Evolutionary conservation across 805 yeast genomes (phyloP).

Genomic region (Lachancea fermentati): DNA sequence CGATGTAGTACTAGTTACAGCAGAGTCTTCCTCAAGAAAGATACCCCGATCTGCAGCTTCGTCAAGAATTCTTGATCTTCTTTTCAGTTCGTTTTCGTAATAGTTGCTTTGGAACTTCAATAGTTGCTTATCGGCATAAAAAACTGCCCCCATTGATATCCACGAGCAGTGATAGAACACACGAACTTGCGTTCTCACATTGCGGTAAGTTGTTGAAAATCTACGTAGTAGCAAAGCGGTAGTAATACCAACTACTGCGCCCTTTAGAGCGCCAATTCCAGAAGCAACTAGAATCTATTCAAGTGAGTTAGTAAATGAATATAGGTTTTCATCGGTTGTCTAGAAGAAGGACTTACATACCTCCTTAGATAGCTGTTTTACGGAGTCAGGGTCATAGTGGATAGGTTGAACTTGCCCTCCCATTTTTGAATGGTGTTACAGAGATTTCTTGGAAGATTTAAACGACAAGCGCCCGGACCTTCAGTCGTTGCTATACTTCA

Average conservation of each 20-base stretch:
- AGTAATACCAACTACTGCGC: conserved; percentile 35
- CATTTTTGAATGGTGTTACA: neutral
- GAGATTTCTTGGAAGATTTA: neutral
- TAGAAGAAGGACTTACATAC: conserved; percentile 16
- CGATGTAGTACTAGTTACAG: conserved; percentile 14
- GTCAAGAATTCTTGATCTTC: conserved; percentile 35
- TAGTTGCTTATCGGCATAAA: conserved; percentile 39
- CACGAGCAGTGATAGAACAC: conserved; percentile 39
- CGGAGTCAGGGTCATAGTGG: conserved; percentile 35
- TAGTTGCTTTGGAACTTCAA: conserved; percentile 33
- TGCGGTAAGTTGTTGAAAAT: conserved; percentile 33
- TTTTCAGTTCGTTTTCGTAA: conserved; percentile 30
- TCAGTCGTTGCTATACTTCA: neutral
- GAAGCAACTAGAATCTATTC: conserved; percentile 34
- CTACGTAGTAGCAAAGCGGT: conserved; percentile 32
- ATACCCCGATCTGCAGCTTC: conserved; percentile 44
- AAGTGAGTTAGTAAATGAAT: conserved; percentile 2
- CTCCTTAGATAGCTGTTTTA: conserved; percentile 33
- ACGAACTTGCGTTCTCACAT: conserved; percentile 37
- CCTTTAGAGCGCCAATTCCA: conserved; percentile 39
- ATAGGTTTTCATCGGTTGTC: neutral
- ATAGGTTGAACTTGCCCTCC: conserved; percentile 30
- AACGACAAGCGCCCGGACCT: neutral
- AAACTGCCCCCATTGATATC: conserved; percentile 38
- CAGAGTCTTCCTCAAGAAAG: conserved; percentile 35